Conservation (phyloP, 768 basidiomycete genomes). For the Kwoniella sp. region DNA sequence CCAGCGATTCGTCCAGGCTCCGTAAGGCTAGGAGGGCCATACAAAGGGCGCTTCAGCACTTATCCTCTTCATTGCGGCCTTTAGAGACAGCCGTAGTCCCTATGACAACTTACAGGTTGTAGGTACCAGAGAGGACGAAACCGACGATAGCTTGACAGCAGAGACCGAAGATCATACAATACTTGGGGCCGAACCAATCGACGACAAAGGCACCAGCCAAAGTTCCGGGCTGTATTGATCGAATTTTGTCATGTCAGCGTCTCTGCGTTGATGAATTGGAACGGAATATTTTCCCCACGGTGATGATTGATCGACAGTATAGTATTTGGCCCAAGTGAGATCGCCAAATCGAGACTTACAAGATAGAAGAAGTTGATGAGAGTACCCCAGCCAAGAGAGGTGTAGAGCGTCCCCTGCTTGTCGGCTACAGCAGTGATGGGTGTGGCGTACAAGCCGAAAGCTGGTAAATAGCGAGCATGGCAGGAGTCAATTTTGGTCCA, state of each 20-base stretch:
- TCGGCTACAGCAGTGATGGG: slow-evolving; percentile 69
- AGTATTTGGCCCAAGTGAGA: too few relatives aligned
- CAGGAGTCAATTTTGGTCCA: too few relatives aligned
- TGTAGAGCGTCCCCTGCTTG: slow-evolving; percentile 60
- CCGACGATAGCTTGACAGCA: slow-evolving; percentile 57
- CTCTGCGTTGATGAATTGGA: too few relatives aligned
- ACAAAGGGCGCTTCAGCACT: too few relatives aligned
- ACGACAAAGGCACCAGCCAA: slow-evolving; percentile 56
- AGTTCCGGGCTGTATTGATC: slow-evolving; percentile 59
- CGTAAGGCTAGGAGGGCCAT: slow-evolving; percentile 6
- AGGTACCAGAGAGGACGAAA: slow-evolving; percentile 87
- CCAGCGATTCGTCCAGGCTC: slow-evolving; percentile 56
- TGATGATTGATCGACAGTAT: too few relatives aligned
- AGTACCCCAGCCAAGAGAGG: slow-evolving; percentile 80
- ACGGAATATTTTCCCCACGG: too few relatives aligned
- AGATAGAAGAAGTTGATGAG: slow-evolving; percentile 75
- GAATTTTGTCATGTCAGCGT: background rate
- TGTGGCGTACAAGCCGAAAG: slow-evolving; percentile 77
- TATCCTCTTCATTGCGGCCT: too few relatives aligned
- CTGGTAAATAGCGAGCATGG: slow-evolving; percentile 13
- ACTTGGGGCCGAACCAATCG: slow-evolving; percentile 54
- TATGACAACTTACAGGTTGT: slow-evolving; percentile 58
- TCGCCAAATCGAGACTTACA: slow-evolving; percentile 16
- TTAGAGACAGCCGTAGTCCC: too few relatives aligned
- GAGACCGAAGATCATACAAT: slow-evolving; percentile 59